These are phyloP conservation scores for Hammondia hammondi DNA, from an alignment of 169 alveolate species.

Conservation along the genomic window DNA sequence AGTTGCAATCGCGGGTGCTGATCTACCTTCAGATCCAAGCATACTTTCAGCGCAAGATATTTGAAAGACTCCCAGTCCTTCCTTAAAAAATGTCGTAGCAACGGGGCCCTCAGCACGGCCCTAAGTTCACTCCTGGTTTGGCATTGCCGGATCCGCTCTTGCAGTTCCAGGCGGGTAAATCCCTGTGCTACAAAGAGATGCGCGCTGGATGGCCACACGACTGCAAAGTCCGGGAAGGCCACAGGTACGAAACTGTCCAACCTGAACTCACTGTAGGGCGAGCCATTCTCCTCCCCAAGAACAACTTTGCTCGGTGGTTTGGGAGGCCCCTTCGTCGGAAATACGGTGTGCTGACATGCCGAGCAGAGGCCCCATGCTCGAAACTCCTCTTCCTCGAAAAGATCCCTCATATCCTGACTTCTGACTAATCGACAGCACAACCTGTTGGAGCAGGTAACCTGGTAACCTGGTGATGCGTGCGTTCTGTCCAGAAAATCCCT, in stretches of 20 bases:
- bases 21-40: constrained; percentile 53
- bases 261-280: constrained; percentile 52
- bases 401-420: constrained; percentile 11
- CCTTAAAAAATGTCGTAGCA: constrained; percentile 48
- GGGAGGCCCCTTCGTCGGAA: constrained; percentile 47
- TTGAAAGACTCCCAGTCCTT: constrained; percentile 61
- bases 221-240: constrained; percentile 57
- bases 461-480: constrained; percentile 4
- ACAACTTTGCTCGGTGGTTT: background rate
- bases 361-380: constrained; percentile 68
- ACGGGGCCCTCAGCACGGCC: constrained; percentile 40
- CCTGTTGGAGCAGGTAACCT: constrained; percentile 57
- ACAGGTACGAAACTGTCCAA: constrained; percentile 62
- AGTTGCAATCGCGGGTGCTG: constrained; percentile 73
- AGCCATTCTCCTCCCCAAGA: background rate
- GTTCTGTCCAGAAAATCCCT: constrained; percentile 1
- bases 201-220: constrained; percentile 68
- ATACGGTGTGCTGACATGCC: constrained; percentile 56
- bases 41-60: constrained; percentile 52
- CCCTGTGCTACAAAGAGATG: constrained; percentile 66
- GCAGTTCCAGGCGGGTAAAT: constrained; percentile 32
- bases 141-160: constrained; percentile 68
- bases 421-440: constrained; percentile 56
- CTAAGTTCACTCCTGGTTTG: constrained; percentile 48
- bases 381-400: constrained; percentile 65